Conservation (phyloP, 73 alveolate species). For the Loxodes magnus region DNA sequence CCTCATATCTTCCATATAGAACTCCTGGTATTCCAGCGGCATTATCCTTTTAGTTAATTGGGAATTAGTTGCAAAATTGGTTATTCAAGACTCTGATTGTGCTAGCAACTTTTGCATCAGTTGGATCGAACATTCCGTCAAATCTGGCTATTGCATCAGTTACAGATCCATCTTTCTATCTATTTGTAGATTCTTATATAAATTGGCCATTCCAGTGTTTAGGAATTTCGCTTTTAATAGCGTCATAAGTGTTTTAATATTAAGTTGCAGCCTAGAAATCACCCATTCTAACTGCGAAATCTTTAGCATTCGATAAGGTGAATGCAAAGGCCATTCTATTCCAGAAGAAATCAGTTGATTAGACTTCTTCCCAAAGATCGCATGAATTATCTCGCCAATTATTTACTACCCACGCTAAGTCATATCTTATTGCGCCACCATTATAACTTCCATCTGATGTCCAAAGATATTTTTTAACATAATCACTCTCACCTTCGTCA, state of each 20-base stretch:
- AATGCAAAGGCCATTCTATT: not conserved
- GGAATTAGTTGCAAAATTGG: not conserved
- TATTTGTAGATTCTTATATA: not conserved
- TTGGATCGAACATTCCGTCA: not conserved
- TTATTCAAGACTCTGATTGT: not conserved
- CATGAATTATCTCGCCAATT: not conserved
- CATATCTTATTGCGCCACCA: not conserved
- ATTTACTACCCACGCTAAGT: not conserved
- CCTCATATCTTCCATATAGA: constrained; percentile 1
- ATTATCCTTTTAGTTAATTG: not conserved
- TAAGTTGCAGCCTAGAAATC: not conserved
- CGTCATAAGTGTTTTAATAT: not conserved
- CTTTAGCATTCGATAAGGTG: not conserved
- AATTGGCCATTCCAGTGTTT: not conserved
- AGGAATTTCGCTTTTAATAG: not conserved
- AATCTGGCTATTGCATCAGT: not conserved
- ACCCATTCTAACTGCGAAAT: not conserved
- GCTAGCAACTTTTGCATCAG: not conserved
- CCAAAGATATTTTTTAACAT: not conserved
- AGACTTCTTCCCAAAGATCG: constrained; percentile 7
- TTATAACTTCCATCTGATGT: too few relatives aligned
- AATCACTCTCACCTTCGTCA: not conserved
- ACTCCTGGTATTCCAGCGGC: constrained; percentile 2
- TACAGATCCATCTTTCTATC: constrained; percentile 1
- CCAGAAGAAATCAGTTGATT: constrained; percentile 2